phyloP scores from a whole-genome alignment of 176 grass and related monocot species.

The Zoysia pacifica region DNA sequence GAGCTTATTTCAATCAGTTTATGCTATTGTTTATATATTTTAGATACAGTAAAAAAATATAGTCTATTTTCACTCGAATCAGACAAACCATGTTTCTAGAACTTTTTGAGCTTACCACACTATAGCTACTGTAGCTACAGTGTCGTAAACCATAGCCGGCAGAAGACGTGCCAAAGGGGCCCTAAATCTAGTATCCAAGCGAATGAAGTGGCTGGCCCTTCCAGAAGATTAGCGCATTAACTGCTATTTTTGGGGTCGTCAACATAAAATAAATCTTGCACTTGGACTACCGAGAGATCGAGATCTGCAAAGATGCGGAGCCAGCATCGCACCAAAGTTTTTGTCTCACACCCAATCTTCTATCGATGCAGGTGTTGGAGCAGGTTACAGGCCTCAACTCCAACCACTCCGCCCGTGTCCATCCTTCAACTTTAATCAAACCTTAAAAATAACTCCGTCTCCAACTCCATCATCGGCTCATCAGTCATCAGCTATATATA shows the following conservation, averaged over 20 bases:
- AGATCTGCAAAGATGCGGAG: background rate
- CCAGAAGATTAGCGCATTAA: background rate
- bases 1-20: no score
- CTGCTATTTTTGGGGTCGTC: background rate
- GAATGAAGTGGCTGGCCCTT: background rate
- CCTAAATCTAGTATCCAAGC: background rate
- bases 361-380: background rate
- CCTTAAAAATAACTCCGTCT: background rate
- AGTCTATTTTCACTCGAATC: no score
- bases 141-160: no score
- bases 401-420: conserved; percentile 5
- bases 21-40: no score
- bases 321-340: background rate
- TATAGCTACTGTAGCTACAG: no score
- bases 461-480: conserved; percentile 30
- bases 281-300: background rate
- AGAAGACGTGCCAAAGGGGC: no score
- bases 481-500: background rate
- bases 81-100: no score
- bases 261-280: no score
- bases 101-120: no score
- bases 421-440: background rate
- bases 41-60: no score
- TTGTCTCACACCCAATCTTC: conserved; percentile 32
- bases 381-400: conserved; percentile 16